Conservation (phyloP, 768 basidiomycete genomes). For the Hydnomerulius pinastri region DNA sequence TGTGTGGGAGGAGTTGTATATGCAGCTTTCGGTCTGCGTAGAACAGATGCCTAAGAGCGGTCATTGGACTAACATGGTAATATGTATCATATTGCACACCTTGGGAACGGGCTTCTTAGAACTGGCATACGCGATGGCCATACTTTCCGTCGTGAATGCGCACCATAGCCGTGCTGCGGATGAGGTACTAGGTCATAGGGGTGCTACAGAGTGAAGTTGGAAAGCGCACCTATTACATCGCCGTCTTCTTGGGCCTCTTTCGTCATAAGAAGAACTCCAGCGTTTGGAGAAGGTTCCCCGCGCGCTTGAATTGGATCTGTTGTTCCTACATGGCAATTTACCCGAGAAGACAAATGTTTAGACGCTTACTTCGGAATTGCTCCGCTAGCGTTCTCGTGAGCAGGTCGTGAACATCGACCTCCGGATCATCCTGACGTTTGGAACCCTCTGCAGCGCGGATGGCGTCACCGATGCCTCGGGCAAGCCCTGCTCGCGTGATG, state of each 20-base stretch:
- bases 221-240: conserved; percentile 27
- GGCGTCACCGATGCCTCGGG: conserved; percentile 53
- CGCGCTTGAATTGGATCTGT: conserved; percentile 39
- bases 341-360: neutral
- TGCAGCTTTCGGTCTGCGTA: conserved; percentile 25
- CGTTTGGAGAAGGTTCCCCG: conserved; percentile 51
- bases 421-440: conserved; percentile 18
- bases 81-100: conserved; percentile 39
- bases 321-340: conserved; percentile 2
- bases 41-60: conserved; percentile 35
- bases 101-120: conserved; percentile 54
- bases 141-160: conserved; percentile 79
- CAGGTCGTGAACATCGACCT: conserved; percentile 57
- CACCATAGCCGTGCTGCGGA: conserved; percentile 76
- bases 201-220: neutral
- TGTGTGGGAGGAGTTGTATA: conserved; percentile 12
- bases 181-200: neutral
- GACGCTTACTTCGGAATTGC: conserved; percentile 53
- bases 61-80: neutral
- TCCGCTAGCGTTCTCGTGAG: conserved; percentile 47
- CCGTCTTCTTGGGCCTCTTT: conserved; percentile 39
- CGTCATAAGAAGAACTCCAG: conserved; percentile 65
- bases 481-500: conserved; percentile 59
- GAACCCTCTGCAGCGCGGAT: conserved; percentile 25
- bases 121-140: conserved; percentile 76